These are phyloP conservation scores for Thalassiosira profunda DNA, from an alignment of 108 stramenopile genomes.

Conservation along the genomic window DNA sequence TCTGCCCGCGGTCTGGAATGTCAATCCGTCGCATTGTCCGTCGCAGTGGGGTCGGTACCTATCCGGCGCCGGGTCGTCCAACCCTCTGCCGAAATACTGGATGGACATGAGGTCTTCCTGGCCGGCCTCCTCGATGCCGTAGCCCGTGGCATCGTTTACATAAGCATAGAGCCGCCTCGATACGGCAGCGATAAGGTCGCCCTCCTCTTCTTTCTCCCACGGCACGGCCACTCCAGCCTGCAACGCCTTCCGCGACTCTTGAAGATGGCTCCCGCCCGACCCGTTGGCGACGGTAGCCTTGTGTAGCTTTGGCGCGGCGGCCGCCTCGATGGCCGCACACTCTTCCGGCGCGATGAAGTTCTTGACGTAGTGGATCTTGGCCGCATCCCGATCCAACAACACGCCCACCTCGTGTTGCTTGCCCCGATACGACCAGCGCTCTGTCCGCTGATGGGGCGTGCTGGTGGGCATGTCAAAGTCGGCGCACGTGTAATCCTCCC, in stretches of 20 bases:
- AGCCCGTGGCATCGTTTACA: conserved; percentile 75
- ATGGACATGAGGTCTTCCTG: conserved; percentile 91
- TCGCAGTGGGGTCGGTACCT: conserved; percentile 95
- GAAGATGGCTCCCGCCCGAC: conserved; percentile 64
- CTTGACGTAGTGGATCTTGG: conserved; percentile 76
- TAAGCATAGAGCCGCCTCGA: conserved; percentile 71
- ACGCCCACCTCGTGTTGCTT: conserved; percentile 44
- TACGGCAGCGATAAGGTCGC: conserved; percentile 67
- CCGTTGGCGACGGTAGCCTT: conserved; percentile 88
- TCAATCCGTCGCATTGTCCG: conserved; percentile 81
- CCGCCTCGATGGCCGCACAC: conserved; percentile 73
- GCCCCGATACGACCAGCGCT: no score
- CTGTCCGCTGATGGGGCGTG: conserved; percentile 21
- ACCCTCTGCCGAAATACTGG: conserved; percentile 80
- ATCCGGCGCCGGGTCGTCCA: conserved; percentile 69
- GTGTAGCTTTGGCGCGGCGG: conserved; percentile 63
- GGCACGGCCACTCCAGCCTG: conserved; percentile 84
- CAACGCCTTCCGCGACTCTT: conserved; percentile 78
- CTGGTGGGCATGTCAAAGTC: conserved; percentile 61
- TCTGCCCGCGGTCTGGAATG: conserved; percentile 71
- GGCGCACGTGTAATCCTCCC: conserved; percentile 85
- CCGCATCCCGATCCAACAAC: conserved; percentile 59
- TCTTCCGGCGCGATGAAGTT: conserved; percentile 87
- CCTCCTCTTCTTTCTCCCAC: conserved; percentile 75
- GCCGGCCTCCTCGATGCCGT: conserved; percentile 63